Conservation (phyloP, 2,329 filamentous ascomycete species). For the Hymenoscyphus albidus region DNA sequence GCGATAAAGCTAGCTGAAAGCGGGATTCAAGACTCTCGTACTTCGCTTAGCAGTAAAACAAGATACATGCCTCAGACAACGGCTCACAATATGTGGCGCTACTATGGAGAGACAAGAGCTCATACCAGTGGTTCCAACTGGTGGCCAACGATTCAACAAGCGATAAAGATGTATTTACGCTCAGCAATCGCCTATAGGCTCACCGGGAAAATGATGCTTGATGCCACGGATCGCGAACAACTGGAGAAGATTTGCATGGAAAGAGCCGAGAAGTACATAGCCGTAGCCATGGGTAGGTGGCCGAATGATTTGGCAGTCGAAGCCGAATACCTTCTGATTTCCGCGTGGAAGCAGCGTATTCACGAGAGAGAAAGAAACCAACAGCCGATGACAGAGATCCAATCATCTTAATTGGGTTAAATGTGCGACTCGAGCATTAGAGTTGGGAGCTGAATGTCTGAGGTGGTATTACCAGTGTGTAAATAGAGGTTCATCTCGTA, state of each 20-base stretch:
- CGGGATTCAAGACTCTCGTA: not conserved
- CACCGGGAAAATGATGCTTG: not conserved
- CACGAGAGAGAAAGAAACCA: not conserved
- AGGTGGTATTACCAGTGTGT: not conserved
- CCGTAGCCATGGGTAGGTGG: not conserved
- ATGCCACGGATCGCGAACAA: not conserved
- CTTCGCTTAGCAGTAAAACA: not conserved
- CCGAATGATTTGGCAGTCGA: not conserved
- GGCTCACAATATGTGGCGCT: too few relatives aligned
- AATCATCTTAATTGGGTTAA: not conserved
- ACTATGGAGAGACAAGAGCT: too few relatives aligned
- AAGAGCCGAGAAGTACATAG: not conserved
- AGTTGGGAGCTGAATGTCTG: not conserved
- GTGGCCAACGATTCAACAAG: not conserved
- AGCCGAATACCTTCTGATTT: not conserved
- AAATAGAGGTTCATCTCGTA: not conserved
- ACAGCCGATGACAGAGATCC: not conserved
- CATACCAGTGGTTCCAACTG: not conserved
- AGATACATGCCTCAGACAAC: too few relatives aligned
- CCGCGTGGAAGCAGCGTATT: not conserved
- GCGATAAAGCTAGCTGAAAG: not conserved
- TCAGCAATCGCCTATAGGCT: not conserved
- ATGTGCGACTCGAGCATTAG: not conserved
- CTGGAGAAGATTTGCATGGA: not conserved
- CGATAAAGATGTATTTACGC: not conserved